phyloP scores from a whole-genome alignment of 208 protist species.

The Lotmaria passim region DNA sequence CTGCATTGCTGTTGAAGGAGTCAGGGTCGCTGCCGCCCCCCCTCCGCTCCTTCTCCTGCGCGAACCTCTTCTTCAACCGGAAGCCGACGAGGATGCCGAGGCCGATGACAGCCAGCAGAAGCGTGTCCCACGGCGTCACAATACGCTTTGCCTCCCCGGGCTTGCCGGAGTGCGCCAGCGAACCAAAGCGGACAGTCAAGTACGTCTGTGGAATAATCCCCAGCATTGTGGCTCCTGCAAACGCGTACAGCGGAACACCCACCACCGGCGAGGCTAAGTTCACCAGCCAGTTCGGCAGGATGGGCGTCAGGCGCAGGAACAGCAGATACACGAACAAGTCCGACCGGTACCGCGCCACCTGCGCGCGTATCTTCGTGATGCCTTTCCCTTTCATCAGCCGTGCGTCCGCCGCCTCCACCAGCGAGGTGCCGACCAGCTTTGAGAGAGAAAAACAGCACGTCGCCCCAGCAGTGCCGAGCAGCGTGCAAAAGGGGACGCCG shows the following conservation, averaged over 20 bases:
- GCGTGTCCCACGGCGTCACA: conserved; percentile 73
- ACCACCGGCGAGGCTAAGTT: conserved; percentile 89
- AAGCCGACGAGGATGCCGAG: conserved; percentile 40
- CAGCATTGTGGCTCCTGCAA: conserved; percentile 80
- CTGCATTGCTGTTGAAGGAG: neutral
- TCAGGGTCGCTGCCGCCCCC: conserved; percentile 3
- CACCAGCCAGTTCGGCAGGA: conserved; percentile 95
- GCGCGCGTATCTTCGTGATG: conserved; percentile 53
- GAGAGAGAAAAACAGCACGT: conserved; percentile 60
- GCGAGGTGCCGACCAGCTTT: conserved; percentile 38
- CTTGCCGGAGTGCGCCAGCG: conserved; percentile 34
- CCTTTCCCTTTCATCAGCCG: conserved; percentile 64
- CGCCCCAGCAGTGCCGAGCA: conserved; percentile 67
- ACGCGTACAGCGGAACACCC: conserved; percentile 65
- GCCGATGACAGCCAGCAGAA: conserved; percentile 61
- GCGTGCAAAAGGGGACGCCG: conserved; percentile 68
- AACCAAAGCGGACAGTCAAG: conserved; percentile 84
- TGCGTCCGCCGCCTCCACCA: conserved; percentile 50
- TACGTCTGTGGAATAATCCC: conserved; percentile 92
- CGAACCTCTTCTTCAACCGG: conserved; percentile 45
- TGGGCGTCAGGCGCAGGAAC: conserved; percentile 91
- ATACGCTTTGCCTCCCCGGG: conserved; percentile 38
- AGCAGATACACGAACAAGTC: conserved; percentile 91
- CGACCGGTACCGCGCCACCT: conserved; percentile 59
- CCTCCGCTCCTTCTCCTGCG: conserved; percentile 20